phyloP scores from a whole-genome alignment of 1,284 basidiomycete species.

The Caloboletus inedulis region DNA sequence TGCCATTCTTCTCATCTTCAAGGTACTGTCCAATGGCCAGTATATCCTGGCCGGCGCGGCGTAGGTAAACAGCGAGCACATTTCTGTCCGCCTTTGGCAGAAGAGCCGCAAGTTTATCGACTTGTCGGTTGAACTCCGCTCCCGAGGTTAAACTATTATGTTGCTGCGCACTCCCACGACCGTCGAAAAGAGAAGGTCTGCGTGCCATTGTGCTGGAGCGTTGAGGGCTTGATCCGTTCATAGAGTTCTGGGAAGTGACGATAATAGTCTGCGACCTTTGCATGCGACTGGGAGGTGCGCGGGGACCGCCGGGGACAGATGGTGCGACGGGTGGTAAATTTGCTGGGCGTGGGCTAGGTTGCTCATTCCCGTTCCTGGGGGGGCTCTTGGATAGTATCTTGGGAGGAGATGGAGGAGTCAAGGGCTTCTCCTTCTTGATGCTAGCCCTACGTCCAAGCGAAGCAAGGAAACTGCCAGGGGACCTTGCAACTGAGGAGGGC shows the following conservation, averaged over 20 bases:
- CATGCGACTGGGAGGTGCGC: constrained; percentile 62
- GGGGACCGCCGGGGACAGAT: constrained; percentile 69
- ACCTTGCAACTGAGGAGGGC: constrained; percentile 38
- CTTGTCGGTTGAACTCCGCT: constrained; percentile 57
- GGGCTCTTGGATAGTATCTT: constrained; percentile 45
- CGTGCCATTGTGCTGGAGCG: constrained; percentile 44
- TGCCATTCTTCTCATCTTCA: constrained; percentile 82
- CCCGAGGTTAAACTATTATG: constrained; percentile 12
- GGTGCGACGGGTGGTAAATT: constrained; percentile 44
- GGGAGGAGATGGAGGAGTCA: constrained; percentile 33
- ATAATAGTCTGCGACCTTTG: constrained; percentile 67
- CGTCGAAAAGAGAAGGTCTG: constrained; percentile 50
- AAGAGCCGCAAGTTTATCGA: constrained; percentile 70
- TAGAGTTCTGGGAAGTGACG: constrained; percentile 39
- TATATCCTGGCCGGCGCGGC: constrained; percentile 73
- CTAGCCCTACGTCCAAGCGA: constrained; percentile 72
- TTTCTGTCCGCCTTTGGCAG: constrained; percentile 73
- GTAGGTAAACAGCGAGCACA: constrained; percentile 70
- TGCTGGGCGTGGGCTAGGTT: constrained; percentile 32
- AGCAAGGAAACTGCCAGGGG: constrained; percentile 64
- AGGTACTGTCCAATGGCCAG: constrained; percentile 84
- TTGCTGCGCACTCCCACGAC: constrained; percentile 17
- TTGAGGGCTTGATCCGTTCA: constrained; percentile 31
- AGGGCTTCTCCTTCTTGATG: constrained; percentile 39
- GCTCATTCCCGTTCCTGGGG: constrained; percentile 33